Evolutionary conservation across 768 basidiomycete genomes (phyloP).

Genomic region (Nidula microcarpa): DNA sequence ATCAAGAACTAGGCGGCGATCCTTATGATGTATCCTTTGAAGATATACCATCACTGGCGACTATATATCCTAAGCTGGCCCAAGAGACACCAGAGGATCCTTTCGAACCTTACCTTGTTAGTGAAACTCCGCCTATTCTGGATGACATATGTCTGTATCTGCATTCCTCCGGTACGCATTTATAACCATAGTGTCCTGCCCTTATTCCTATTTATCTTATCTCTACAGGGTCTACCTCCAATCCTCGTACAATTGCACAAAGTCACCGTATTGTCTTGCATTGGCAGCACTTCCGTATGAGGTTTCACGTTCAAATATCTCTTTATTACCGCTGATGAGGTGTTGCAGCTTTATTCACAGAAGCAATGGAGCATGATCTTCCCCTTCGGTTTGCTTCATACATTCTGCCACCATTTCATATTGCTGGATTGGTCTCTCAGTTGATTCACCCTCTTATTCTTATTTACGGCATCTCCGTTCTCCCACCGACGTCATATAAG

Average conservation of each 20-base stretch:
- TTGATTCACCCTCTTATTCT: no score
- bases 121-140: background rate
- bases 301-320: slow-evolving; percentile 1
- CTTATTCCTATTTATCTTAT: slow-evolving; percentile 11
- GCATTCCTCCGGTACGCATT: slow-evolving; percentile 38
- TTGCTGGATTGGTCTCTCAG: no score
- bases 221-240: slow-evolving; percentile 12
- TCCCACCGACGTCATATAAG: slow-evolving; percentile 11
- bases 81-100: slow-evolving; percentile 11
- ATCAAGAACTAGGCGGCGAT: slow-evolving; percentile 8
- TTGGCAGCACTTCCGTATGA: background rate
- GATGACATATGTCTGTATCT: slow-evolving; percentile 19
- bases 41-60: slow-evolving; percentile 10
- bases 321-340: background rate
- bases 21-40: slow-evolving; percentile 7
- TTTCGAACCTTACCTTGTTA: slow-evolving; percentile 9
- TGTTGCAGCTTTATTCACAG: no score
- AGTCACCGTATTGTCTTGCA: background rate
- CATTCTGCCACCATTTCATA: no score
- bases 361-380: no score
- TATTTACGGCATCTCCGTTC: slow-evolving; percentile 9
- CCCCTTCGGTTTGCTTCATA: no score
- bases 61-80: slow-evolving; percentile 27
- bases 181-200: slow-evolving; percentile 27
- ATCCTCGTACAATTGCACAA: slow-evolving; percentile 14